A percentile compares a stretch with the other conserved stretches of the same genome.
These are phyloP conservation scores for Serendipita sp. DNA, from an alignment of 768 basidiomycete species.

Conservation along the genomic window DNA sequence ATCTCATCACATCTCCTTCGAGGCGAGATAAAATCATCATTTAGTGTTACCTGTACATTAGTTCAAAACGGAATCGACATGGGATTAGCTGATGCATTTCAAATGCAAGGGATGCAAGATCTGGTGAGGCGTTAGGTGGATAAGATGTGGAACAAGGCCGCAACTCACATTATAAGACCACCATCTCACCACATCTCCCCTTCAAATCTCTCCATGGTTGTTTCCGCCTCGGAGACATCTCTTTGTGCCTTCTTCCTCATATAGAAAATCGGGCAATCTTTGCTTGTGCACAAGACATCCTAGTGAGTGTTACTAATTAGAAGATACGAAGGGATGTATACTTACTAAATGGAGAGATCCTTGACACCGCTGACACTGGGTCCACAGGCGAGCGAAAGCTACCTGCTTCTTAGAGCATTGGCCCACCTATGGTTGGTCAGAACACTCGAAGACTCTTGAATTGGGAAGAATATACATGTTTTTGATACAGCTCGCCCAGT, in stretches of 20 bases:
- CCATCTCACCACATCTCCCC: slow-evolving; percentile 42
- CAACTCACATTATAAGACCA: no score
- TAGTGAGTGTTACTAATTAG: slow-evolving; percentile 17
- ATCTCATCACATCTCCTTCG: no score
- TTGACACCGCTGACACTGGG: slow-evolving; percentile 96
- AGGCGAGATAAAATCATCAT: no score
- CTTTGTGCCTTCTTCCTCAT: slow-evolving; percentile 98
- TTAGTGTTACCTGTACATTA: no score
- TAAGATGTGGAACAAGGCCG: no score
- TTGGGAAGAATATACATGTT: slow-evolving; percentile 40
- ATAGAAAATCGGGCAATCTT: slow-evolving; percentile 98
- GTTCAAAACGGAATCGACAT: no score
- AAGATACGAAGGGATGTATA: neutral
- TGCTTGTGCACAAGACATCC: slow-evolving; percentile 94
- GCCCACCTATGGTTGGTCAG: slow-evolving; percentile 20
- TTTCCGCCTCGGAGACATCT: slow-evolving; percentile 77
- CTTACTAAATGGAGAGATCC: slow-evolving; percentile 78
- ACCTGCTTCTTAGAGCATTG: slow-evolving; percentile 69
- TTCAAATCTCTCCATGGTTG: slow-evolving; percentile 73
- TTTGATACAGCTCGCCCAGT: slow-evolving; percentile 82
- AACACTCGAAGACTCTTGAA: neutral
- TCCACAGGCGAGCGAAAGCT: slow-evolving; percentile 90
- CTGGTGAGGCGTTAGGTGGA: no score
- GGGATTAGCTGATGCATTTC: no score
- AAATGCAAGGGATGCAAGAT: no score